These are phyloP conservation scores for Biscogniauxia mediterranea DNA, from an alignment of 2,329 filamentous ascomycete species.

Conservation along the genomic window DNA sequence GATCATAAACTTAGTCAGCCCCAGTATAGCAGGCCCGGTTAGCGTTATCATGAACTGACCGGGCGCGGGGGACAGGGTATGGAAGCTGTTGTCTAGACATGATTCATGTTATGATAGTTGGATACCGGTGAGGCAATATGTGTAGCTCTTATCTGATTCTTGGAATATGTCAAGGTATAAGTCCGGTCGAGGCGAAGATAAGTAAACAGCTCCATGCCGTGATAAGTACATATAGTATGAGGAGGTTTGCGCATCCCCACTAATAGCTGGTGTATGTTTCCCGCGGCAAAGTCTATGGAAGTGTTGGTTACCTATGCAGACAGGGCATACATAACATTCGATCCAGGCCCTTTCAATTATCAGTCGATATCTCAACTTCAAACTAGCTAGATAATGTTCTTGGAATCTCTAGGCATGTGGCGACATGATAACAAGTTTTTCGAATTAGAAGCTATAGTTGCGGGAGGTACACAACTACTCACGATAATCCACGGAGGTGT, in stretches of 20 bases:
- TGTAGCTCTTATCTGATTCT: background rate
- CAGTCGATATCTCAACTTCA: too few species aligned
- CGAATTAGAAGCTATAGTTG: too few species aligned
- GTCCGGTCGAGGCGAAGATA: background rate
- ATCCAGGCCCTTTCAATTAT: background rate
- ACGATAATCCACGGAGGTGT: too few species aligned
- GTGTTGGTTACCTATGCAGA: background rate
- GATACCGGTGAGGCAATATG: background rate
- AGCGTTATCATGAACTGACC: background rate
- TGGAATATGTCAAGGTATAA: background rate
- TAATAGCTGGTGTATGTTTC: background rate
- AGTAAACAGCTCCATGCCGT: background rate
- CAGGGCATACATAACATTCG: too few species aligned
- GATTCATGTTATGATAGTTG: background rate
- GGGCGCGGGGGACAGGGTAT: background rate
- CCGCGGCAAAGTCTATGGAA: background rate
- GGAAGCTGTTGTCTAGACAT: background rate
- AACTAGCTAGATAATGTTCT: too few species aligned
- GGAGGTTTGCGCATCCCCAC: background rate
- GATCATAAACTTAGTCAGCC: background rate
- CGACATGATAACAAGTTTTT: too few species aligned
- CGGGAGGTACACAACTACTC: too few species aligned
- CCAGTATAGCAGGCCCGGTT: background rate
- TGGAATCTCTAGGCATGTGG: too few species aligned
- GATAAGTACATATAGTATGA: background rate